Conservation (phyloP, 768 basidiomycete species). For the Wakefieldia striispora region DNA sequence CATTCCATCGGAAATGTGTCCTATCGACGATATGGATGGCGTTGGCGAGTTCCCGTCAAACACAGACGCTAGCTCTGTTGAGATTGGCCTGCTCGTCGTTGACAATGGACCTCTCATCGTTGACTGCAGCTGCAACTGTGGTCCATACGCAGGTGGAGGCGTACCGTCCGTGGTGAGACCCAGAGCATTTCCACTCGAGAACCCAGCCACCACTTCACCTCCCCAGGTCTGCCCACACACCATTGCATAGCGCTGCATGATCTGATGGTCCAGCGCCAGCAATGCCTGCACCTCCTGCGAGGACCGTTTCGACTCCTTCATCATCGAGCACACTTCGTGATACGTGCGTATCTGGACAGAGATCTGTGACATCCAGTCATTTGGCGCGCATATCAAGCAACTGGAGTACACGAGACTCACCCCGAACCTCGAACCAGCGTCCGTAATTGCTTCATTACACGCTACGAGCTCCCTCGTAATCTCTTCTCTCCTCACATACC, state of each 20-base stretch:
- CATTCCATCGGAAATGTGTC: neutral
- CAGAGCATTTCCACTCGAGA: constrained; percentile 4
- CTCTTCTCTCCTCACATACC: constrained; percentile 75
- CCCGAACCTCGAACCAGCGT: constrained; percentile 37
- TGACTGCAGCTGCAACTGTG: neutral
- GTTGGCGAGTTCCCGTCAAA: neutral
- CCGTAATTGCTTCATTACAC: constrained; percentile 52
- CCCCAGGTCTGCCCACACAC: constrained; percentile 3
- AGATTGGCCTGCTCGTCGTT: neutral
- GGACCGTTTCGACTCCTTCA: constrained; percentile 20
- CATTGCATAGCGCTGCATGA: constrained; percentile 13
- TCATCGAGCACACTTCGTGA: constrained; percentile 45
- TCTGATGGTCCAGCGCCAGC: constrained; percentile 17
- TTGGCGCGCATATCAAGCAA: neutral
- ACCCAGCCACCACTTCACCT: neutral
- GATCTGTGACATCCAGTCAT: constrained; percentile 26
- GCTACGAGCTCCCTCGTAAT: constrained; percentile 49
- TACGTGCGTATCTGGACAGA: constrained; percentile 54
- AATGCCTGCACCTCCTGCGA: constrained; percentile 20
- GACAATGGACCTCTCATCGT: neutral
- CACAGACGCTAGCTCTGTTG: neutral
- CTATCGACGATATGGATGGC: neutral
- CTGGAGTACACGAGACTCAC: constrained; percentile 7
- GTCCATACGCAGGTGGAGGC: constrained; percentile 9
- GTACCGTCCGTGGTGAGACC: constrained; percentile 1